Percentiles rank a stretch among this genome's conserved stretches.
Conservation (phyloP, 495 filamentous ascomycete genomes). For the Hypoxylon perforatum region DNA sequence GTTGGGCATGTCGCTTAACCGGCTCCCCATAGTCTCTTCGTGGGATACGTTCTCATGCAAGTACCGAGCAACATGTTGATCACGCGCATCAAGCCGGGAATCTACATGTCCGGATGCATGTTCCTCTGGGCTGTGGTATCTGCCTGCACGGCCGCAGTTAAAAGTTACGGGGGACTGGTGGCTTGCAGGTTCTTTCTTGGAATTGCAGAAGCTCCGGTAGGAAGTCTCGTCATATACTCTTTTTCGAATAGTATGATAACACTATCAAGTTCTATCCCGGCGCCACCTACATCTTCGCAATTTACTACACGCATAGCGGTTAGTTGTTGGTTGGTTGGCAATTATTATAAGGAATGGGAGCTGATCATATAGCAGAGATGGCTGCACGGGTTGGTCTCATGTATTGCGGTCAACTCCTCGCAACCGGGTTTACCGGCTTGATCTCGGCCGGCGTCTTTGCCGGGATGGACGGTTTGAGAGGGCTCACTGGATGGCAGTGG, state of each 20-base stretch:
- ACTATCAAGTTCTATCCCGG: constrained; percentile 59
- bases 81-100: constrained; percentile 50
- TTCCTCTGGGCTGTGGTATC: constrained; percentile 62
- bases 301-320: constrained; percentile 63
- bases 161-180: constrained; percentile 47
- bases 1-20: background rate
- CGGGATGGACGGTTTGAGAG: constrained; percentile 38
- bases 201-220: constrained; percentile 42
- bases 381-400: constrained; percentile 35
- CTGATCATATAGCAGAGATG: constrained; percentile 36
- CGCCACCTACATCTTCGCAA: constrained; percentile 57
- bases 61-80: constrained; percentile 56
- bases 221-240: background rate
- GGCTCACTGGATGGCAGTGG: constrained; percentile 42
- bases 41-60: constrained; percentile 58
- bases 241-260: constrained; percentile 34
- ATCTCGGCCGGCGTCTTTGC: constrained; percentile 41
- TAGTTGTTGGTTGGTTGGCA: background rate
- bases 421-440: constrained; percentile 35
- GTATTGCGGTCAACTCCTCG: constrained; percentile 39
- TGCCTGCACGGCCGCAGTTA: constrained; percentile 54
- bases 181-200: constrained; percentile 41
- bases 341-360: background rate
- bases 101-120: constrained; percentile 47
- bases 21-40: constrained; percentile 48